Percentiles rank a stretch among this genome's conserved stretches.
Evolutionary conservation across 176 grass and related monocot species (phyloP).

Genomic region (Avena atlantica): DNA sequence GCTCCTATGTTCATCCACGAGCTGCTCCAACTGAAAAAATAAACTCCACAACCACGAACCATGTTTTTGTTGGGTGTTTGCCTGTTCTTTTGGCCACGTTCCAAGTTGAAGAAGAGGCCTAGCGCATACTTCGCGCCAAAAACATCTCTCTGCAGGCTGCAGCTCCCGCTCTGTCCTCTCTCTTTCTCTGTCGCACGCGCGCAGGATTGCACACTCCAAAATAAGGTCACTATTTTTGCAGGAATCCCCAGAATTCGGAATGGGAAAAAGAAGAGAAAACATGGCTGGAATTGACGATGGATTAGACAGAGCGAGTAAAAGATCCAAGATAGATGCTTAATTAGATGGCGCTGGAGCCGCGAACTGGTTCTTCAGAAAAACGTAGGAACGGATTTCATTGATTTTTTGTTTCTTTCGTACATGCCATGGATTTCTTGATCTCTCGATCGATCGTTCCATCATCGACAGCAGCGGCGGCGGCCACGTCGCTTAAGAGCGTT

Average conservation of each 20-base stretch:
- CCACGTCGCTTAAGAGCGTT: neutral
- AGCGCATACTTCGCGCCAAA: constrained; percentile 36
- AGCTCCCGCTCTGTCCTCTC: neutral
- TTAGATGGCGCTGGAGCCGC: neutral
- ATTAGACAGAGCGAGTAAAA: neutral
- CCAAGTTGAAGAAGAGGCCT: constrained; percentile 22
- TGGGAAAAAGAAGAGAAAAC: neutral
- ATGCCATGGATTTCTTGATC: neutral
- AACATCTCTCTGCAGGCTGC: neutral
- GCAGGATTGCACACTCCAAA: neutral
- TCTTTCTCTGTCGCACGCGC: neutral
- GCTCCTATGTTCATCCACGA: neutral
- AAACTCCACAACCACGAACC: too few relatives aligned
- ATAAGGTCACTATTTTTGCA: neutral
- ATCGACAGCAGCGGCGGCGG: neutral
- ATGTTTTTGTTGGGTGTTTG: neutral
- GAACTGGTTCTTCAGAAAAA: neutral
- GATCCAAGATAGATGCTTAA: neutral
- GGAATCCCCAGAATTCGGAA: neutral
- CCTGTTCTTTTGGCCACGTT: neutral
- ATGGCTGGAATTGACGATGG: neutral
- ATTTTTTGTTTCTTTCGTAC: neutral
- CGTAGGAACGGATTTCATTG: neutral
- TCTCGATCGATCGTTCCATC: neutral
- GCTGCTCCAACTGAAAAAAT: neutral